Evolutionary conservation across 805 yeast genomes (phyloP).

Genomic region (Metschnikowia rubicola): DNA sequence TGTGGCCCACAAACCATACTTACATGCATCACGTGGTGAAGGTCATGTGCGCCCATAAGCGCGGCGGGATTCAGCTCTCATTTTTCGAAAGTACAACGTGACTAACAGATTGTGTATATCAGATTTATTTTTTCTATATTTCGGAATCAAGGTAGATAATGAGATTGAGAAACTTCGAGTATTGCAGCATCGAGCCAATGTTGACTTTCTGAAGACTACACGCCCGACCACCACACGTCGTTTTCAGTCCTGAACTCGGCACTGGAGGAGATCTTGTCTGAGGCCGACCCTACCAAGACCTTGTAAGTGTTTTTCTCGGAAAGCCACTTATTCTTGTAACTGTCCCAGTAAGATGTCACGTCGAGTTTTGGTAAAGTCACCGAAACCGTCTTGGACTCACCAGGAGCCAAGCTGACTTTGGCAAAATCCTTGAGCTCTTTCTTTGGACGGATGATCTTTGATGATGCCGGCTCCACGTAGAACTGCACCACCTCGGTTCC

Average conservation of each 20-base stretch:
- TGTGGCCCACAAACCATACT: no score
- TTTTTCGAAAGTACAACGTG: no score
- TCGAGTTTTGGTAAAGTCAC: constrained; percentile 23
- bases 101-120: no score
- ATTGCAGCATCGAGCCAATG: no score
- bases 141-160: no score
- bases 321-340: constrained; percentile 26
- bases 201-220: neutral
- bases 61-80: no score
- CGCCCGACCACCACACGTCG: constrained; percentile 14
- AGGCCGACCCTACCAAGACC: constrained; percentile 23
- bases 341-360: constrained; percentile 29
- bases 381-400: constrained; percentile 14
- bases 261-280: constrained; percentile 9
- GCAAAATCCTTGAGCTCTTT: constrained; percentile 32
- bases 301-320: constrained; percentile 25
- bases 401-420: constrained; percentile 23
- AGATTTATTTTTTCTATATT: no score
- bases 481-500: constrained; percentile 32
- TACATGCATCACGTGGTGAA: no score
- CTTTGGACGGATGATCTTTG: constrained; percentile 22
- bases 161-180: no score
- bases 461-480: constrained; percentile 19
- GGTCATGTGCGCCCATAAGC: no score
- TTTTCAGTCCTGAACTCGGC: constrained; percentile 10